phyloP scores from a whole-genome alignment of 1,284 basidiomycete species.

The Puccinia triticina region DNA sequence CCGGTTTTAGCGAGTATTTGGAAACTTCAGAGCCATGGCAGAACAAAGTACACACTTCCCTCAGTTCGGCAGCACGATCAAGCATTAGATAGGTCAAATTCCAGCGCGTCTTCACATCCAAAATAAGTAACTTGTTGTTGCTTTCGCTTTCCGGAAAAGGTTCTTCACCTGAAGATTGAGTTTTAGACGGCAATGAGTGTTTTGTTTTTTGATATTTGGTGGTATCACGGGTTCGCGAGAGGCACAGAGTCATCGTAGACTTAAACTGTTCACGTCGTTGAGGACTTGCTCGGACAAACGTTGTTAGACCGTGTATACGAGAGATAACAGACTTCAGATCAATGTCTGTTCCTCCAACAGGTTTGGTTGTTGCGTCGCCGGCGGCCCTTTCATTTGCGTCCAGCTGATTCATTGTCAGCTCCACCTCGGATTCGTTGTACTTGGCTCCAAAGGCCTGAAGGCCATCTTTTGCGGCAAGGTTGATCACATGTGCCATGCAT shows the following conservation, averaged over 20 bases:
- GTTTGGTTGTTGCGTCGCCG: background rate
- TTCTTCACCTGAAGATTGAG: too few relatives aligned
- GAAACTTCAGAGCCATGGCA: background rate
- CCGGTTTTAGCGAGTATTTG: background rate
- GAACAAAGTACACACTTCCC: background rate
- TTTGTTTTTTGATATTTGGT: background rate
- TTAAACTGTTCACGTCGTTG: background rate
- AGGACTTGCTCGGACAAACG: background rate
- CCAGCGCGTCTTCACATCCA: conserved; percentile 1
- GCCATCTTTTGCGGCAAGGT: conserved; percentile 16
- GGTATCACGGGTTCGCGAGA: background rate
- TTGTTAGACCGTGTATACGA: background rate
- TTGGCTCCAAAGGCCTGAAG: too few relatives aligned
- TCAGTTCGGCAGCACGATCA: background rate
- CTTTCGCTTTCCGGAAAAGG: background rate
- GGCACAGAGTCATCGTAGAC: too few relatives aligned
- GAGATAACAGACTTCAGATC: background rate
- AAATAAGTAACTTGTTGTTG: background rate
- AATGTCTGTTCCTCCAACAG: too few relatives aligned
- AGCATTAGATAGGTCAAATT: conserved; percentile 12
- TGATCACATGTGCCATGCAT: conserved; percentile 19
- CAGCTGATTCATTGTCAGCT: too few relatives aligned
- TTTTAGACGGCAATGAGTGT: too few relatives aligned
- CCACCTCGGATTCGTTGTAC: too few relatives aligned
- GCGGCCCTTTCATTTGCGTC: too few relatives aligned